A percentile compares a stretch with the other conserved stretches of the same genome.
These are phyloP conservation scores for Solidago caesia DNA, from an alignment of 129 eudicot species.

Conservation along the genomic window DNA sequence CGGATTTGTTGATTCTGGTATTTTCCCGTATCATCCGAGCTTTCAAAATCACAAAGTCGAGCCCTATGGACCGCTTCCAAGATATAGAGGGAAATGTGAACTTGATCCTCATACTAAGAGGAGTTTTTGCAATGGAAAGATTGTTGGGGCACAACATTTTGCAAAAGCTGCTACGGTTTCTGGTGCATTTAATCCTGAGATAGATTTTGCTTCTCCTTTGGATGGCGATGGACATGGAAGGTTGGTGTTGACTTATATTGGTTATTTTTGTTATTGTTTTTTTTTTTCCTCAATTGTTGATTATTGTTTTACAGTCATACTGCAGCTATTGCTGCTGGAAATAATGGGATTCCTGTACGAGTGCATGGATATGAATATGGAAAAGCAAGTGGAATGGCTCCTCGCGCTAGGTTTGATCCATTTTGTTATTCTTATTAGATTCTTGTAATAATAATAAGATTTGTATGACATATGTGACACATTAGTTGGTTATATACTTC, in stretches of 20 bases:
- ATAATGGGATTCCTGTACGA: conserved; percentile 90
- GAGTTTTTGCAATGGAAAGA: conserved; percentile 87
- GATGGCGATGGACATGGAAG: conserved; percentile 99
- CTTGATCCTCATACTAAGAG: conserved; percentile 70
- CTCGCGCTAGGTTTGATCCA: conserved; percentile 79
- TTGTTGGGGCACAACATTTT: conserved; percentile 97
- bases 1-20: conserved; percentile 98
- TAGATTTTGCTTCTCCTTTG: conserved; percentile 96
- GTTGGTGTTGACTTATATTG: conserved; percentile 31
- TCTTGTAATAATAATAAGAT: background rate
- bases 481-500: background rate
- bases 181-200: conserved; percentile 77
- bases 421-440: background rate
- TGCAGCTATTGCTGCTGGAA: conserved; percentile 98
- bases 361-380: conserved; percentile 91
- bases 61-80: conserved; percentile 85
- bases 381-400: conserved; percentile 99
- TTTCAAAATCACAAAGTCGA: conserved; percentile 54
- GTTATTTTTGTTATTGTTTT: background rate
- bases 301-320: conserved; percentile 64
- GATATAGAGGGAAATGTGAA: conserved; percentile 97
- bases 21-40: conserved; percentile 90
- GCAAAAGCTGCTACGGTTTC: conserved; percentile 94
- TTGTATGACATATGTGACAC: background rate
- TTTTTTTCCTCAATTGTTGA: background rate